Evolutionary conservation across 1,139 yeast species (phyloP).

Genomic region (Kurtzmaniella quercitrusa): DNA sequence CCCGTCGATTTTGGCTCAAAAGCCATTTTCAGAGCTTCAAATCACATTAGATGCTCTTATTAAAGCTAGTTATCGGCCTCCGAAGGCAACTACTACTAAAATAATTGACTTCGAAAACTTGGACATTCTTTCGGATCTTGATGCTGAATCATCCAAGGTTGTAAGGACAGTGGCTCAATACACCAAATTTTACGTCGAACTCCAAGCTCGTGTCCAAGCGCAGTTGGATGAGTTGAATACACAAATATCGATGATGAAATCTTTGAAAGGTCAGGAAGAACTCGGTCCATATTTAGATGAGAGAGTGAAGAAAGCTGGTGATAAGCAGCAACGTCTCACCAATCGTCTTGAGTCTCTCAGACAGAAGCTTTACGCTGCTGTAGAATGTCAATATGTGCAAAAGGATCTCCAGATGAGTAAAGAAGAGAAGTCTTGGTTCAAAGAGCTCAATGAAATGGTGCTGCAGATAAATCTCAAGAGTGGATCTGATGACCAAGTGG

Average conservation of each 20-base stretch:
- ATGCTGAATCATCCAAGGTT: slow-evolving; percentile 17
- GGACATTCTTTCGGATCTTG: slow-evolving; percentile 5
- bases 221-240: slow-evolving; percentile 21
- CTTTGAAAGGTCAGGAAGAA: slow-evolving; percentile 7
- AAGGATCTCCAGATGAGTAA: slow-evolving; percentile 30
- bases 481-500: neutral
- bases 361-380: slow-evolving; percentile 18
- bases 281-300: slow-evolving; percentile 8
- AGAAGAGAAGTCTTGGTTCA: slow-evolving; percentile 35
- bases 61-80: neutral
- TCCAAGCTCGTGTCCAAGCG: slow-evolving; percentile 19
- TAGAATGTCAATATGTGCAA: slow-evolving; percentile 18
- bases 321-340: slow-evolving; percentile 21
- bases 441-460: slow-evolving; percentile 30
- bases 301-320: slow-evolving; percentile 14
- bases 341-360: slow-evolving; percentile 20
- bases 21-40: slow-evolving; percentile 14
- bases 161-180: slow-evolving; percentile 16
- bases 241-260: slow-evolving; percentile 19
- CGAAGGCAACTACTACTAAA: neutral
- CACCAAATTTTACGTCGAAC: slow-evolving; percentile 20
- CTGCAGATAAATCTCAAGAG: slow-evolving; percentile 6
- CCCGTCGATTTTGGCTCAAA: slow-evolving; percentile 5
- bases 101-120: neutral
- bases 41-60: neutral